These are phyloP conservation scores for Litchi chinensis DNA, from an alignment of 345 rosid genomes.

Conservation along the genomic window DNA sequence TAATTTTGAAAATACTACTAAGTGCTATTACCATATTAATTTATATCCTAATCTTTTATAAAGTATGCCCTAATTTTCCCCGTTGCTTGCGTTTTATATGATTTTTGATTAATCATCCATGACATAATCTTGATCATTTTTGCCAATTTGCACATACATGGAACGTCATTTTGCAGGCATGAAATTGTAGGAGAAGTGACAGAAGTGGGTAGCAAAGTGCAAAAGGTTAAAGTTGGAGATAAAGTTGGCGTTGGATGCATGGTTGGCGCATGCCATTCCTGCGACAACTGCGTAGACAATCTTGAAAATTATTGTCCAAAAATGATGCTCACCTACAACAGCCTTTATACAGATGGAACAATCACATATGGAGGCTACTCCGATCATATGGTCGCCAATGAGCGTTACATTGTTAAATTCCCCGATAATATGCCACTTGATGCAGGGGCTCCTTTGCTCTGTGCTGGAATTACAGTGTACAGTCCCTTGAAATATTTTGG, in stretches of 20 bases:
- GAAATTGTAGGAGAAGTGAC: slow-evolving; percentile 62
- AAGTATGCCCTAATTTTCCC: too few species aligned
- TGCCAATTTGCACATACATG: too few species aligned
- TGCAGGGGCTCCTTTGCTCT: slow-evolving; percentile 61
- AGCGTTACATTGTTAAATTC: slow-evolving; percentile 52
- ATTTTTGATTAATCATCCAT: too few species aligned
- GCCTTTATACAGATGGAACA: slow-evolving; percentile 46
- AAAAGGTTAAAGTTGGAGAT: slow-evolving; percentile 59
- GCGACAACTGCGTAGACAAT: slow-evolving; percentile 46
- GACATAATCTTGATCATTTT: too few species aligned
- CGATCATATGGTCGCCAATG: slow-evolving; percentile 50
- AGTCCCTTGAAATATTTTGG: slow-evolving; percentile 62
- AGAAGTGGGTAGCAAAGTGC: slow-evolving; percentile 54
- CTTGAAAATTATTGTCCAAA: slow-evolving; percentile 61
- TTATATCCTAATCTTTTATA: too few species aligned
- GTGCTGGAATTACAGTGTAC: slow-evolving; percentile 74
- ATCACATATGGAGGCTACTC: slow-evolving; percentile 62
- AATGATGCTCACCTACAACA: slow-evolving; percentile 36
- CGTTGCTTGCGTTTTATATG: too few species aligned
- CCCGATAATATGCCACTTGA: slow-evolving; percentile 59
- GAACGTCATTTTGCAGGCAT: slow-evolving; percentile 37
- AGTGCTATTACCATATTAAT: too few species aligned
- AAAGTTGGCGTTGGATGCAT: slow-evolving; percentile 60
- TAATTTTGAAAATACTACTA: too few species aligned
- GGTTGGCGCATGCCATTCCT: slow-evolving; percentile 52